These are phyloP conservation scores for Berberis vulgaris DNA, from an alignment of 164 flowering plant species.

Conservation along the genomic window DNA sequence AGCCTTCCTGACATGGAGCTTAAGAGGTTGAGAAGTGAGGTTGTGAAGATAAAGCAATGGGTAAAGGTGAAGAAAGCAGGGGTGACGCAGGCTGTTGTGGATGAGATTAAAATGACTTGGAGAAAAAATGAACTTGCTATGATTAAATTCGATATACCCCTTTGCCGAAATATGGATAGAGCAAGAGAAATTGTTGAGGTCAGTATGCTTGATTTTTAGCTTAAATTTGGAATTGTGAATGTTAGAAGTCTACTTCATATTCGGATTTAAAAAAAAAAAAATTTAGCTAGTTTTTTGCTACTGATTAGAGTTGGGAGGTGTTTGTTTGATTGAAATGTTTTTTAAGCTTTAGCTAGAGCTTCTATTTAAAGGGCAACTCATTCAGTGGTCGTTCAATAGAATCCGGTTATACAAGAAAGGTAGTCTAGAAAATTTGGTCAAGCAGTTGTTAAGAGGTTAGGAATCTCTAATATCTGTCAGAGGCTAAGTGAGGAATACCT, in stretches of 20 bases:
- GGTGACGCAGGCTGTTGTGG: conserved; percentile 58
- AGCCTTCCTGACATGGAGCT: conserved; percentile 42
- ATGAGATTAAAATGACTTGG: conserved; percentile 56
- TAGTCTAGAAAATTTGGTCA: too few species aligned
- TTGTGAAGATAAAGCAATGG: conserved; percentile 58
- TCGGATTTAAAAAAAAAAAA: neutral
- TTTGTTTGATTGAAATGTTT: too few species aligned
- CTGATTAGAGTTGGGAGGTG: too few species aligned
- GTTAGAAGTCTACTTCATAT: neutral
- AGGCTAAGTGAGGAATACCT: too few species aligned
- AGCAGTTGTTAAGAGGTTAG: too few species aligned
- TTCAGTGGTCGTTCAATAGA: too few species aligned
- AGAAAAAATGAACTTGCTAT: conserved; percentile 62
- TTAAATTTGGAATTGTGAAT: neutral
- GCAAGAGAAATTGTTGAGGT: conserved; percentile 93
- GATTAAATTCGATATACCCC: conserved; percentile 72
- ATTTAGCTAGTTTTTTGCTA: neutral
- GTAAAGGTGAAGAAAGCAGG: conserved; percentile 88
- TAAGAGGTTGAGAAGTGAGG: conserved; percentile 62
- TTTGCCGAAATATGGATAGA: conserved; percentile 83
- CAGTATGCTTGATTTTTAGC: neutral
- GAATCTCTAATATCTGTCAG: too few species aligned
- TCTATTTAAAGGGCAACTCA: too few species aligned
- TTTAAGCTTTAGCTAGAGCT: too few species aligned
- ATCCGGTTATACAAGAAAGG: too few species aligned